These are phyloP conservation scores for Pseudogymnoascus sp. DNA, from an alignment of 2,329 filamentous ascomycete species.

Conservation along the genomic window DNA sequence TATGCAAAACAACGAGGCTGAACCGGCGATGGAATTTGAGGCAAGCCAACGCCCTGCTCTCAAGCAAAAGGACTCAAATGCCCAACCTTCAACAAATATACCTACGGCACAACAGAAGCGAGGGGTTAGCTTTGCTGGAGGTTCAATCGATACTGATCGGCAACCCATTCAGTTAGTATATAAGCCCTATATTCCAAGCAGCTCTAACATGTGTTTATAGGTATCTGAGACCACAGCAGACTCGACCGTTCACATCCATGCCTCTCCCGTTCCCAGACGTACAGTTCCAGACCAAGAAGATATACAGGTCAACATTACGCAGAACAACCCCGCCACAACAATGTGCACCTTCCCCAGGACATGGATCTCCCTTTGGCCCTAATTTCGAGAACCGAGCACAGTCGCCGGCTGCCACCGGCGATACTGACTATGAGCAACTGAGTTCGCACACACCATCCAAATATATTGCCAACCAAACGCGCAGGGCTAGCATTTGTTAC, in stretches of 20 bases:
- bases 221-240: background rate
- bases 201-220: background rate
- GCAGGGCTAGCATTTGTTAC: background rate
- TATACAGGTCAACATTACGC: no score
- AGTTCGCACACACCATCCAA: background rate
- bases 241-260: background rate
- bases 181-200: background rate
- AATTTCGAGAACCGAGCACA: background rate
- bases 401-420: background rate
- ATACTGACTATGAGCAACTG: background rate
- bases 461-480: background rate
- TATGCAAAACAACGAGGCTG: background rate
- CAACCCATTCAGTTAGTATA: background rate
- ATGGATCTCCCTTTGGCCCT: no score
- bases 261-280: background rate
- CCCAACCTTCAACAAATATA: background rate
- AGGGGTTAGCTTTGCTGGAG: background rate
- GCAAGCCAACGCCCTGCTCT: background rate
- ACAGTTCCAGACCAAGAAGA: background rate
- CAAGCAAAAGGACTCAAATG: background rate
- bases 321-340: background rate
- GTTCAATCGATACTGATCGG: background rate
- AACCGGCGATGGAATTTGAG: background rate
- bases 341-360: background rate
- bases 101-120: background rate